Percentiles rank a stretch among this genome's conserved stretches.
Evolutionary conservation across 2,329 filamentous ascomycete species (phyloP).

Genomic region (Neonectria ditissima): DNA sequence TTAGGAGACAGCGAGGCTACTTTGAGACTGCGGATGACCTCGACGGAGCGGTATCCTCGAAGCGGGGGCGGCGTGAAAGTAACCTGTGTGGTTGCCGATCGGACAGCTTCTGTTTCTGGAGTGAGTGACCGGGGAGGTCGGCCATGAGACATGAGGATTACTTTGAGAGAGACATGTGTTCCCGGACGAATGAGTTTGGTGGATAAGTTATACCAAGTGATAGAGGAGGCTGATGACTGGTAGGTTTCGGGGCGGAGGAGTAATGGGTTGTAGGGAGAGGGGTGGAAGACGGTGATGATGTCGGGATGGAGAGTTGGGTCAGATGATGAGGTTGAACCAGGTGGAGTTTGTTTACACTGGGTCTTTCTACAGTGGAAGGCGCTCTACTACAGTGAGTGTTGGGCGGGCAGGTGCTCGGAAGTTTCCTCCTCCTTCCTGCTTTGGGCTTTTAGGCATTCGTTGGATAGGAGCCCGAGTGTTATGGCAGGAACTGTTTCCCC

Average conservation of each 20-base stretch:
- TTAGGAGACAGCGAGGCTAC: slow-evolving; percentile 4
- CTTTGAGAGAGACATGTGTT: not conserved
- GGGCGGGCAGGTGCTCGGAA: not conserved
- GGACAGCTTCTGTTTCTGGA: slow-evolving; percentile 12
- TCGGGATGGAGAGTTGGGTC: not conserved
- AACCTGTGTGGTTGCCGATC: slow-evolving; percentile 1
- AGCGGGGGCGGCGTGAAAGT: not conserved
- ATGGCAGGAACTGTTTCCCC: not conserved
- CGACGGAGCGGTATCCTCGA: not conserved
- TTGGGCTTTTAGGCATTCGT: not conserved
- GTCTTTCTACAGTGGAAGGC: not conserved
- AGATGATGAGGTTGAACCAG: not conserved
- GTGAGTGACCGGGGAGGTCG: slow-evolving; percentile 14
- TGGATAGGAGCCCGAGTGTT: not conserved
- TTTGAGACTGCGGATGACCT: not conserved
- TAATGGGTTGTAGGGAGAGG: not conserved
- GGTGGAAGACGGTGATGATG: not conserved
- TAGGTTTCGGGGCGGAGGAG: not conserved
- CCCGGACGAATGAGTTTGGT: slow-evolving; percentile 12
- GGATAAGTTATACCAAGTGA: slow-evolving; percentile 13
- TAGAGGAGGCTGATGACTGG: not conserved
- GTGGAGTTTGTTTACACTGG: not conserved
- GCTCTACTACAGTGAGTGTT: not conserved
- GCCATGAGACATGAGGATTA: slow-evolving; percentile 29
- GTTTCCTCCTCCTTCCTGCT: not conserved